Evolutionary conservation across 2,329 filamentous ascomycete genomes (phyloP).

Genomic region (Daldinia sp.): DNA sequence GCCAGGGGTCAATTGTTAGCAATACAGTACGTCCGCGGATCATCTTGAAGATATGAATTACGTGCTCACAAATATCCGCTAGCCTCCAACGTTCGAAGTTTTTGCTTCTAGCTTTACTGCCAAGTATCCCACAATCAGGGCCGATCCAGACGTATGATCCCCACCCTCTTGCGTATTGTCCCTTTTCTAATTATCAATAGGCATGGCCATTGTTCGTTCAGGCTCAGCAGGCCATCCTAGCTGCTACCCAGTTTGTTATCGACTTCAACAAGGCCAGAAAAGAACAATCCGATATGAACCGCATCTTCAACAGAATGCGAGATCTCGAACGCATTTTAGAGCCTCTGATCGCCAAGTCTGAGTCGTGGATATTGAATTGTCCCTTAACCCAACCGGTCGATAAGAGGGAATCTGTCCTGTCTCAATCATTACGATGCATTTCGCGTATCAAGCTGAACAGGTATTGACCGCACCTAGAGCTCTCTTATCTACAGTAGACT

Average conservation of each 20-base stretch:
- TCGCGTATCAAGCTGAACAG: slow-evolving; percentile 60
- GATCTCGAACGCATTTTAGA: slow-evolving; percentile 52
- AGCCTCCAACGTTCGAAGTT: slow-evolving; percentile 55
- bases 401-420: slow-evolving; percentile 52
- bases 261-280: slow-evolving; percentile 55
- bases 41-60: neutral
- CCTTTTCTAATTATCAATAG: slow-evolving; percentile 42
- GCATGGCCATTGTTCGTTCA: slow-evolving; percentile 55
- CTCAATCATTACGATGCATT: slow-evolving; percentile 56
- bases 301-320: slow-evolving; percentile 52
- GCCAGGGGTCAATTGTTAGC: slow-evolving; percentile 60
- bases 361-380: slow-evolving; percentile 48
- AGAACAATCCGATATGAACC: slow-evolving; percentile 49
- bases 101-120: slow-evolving; percentile 56
- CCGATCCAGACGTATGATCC: slow-evolving; percentile 52
- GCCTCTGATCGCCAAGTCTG: slow-evolving; percentile 49
- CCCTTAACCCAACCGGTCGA: slow-evolving; percentile 49
- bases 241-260: slow-evolving; percentile 57
- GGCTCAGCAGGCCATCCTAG: slow-evolving; percentile 57
- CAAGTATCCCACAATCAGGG: slow-evolving; percentile 51
- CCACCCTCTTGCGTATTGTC: neutral
- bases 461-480: slow-evolving; percentile 37
- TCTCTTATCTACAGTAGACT: slow-evolving; percentile 1
- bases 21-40: slow-evolving; percentile 51
- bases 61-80: slow-evolving; percentile 6